Conservation (phyloP, 2,329 filamentous ascomycete species). For the Moelleriella libera region DNA sequence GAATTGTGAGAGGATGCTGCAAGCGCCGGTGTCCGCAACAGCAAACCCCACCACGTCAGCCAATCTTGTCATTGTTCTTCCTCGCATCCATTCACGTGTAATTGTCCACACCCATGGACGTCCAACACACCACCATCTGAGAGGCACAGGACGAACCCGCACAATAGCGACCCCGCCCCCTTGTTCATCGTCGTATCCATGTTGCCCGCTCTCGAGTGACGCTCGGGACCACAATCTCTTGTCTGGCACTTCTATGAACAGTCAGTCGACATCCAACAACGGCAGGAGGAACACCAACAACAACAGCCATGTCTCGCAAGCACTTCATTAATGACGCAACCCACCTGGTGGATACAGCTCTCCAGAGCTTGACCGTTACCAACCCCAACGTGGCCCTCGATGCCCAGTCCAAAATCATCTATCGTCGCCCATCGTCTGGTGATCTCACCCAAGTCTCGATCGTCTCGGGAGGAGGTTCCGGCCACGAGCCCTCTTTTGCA, state of each 20-base stretch:
- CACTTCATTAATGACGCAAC: constrained; percentile 83
- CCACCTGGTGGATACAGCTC: constrained; percentile 62
- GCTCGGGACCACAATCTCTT: too few species aligned
- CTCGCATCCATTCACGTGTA: too few species aligned
- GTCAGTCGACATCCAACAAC: too few species aligned
- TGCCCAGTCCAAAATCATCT: constrained; percentile 67
- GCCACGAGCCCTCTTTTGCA: constrained; percentile 80
- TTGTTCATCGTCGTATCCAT: too few species aligned
- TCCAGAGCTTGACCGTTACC: constrained; percentile 63
- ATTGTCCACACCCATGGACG: too few species aligned
- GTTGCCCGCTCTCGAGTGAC: too few species aligned
- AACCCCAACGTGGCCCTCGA: constrained; percentile 79
- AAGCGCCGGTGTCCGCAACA: not conserved
- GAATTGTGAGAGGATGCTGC: not conserved
- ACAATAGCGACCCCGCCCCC: not conserved
- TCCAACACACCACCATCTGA: not conserved
- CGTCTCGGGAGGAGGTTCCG: constrained; percentile 77
- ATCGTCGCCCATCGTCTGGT: constrained; percentile 42
- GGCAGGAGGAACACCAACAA: too few species aligned
- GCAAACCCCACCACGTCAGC: not conserved
- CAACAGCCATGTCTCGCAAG: constrained; percentile 40
- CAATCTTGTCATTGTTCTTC: too few species aligned
- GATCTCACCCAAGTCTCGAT: constrained; percentile 57
- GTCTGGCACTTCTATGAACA: too few species aligned
- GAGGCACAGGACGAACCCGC: not conserved